These are phyloP conservation scores for Dictyophora rubrovolvata DNA, from an alignment of 768 basidiomycete species.

Conservation along the genomic window DNA sequence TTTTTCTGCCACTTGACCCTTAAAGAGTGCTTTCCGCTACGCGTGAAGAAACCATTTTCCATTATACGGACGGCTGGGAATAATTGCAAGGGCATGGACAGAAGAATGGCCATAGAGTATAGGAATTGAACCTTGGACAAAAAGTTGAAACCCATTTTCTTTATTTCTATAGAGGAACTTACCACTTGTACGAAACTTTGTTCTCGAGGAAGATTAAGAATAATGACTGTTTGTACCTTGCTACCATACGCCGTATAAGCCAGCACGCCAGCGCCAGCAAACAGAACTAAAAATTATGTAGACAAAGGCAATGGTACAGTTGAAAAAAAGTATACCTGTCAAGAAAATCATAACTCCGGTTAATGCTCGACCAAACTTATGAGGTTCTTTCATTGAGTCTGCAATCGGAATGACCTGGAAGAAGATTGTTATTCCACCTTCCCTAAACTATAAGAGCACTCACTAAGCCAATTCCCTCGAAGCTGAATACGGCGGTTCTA, in stretches of 20 bases:
- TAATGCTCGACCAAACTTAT: slow-evolving; percentile 80
- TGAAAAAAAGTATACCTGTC: slow-evolving; percentile 33
- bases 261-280: slow-evolving; percentile 79
- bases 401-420: slow-evolving; percentile 83
- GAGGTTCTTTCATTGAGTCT: slow-evolving; percentile 92
- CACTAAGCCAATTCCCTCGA: slow-evolving; percentile 92
- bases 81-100: slow-evolving; percentile 88
- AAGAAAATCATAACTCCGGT: slow-evolving; percentile 89
- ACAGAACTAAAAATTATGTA: slow-evolving; percentile 43
- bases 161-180: slow-evolving; percentile 22
- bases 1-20: slow-evolving; percentile 98
- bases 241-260: slow-evolving; percentile 85
- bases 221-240: slow-evolving; percentile 83
- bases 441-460: slow-evolving; percentile 15
- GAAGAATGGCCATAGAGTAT: slow-evolving; percentile 86
- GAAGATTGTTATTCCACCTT: neutral
- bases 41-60: slow-evolving; percentile 88
- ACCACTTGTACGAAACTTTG: slow-evolving; percentile 85
- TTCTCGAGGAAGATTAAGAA: slow-evolving; percentile 81
- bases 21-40: slow-evolving; percentile 70
- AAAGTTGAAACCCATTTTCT: neutral
- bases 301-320: neutral
- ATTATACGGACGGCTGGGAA: slow-evolving; percentile 97
- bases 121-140: slow-evolving; percentile 59
- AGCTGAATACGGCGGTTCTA: slow-evolving; percentile 96